Base-by-base conservation (phyloP, 192 early-diverging fungal species). In the Mortierella hygrophila region DNA sequence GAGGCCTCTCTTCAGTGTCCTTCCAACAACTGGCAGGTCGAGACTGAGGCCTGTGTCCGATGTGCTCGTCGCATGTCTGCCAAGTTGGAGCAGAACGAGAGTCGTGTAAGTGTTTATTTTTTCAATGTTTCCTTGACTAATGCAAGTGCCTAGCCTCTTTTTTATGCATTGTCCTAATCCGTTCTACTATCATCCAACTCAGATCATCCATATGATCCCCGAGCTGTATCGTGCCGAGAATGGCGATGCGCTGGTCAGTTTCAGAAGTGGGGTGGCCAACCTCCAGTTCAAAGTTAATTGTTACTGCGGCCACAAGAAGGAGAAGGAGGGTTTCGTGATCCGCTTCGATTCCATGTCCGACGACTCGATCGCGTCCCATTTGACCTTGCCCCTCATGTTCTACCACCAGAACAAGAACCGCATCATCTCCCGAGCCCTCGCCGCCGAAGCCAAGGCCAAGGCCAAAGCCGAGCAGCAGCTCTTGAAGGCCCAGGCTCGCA, bases 371-470 rank as follows among this genome's bases (percentile, higher is more conserved):
- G 74, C 79, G 32, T 81, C 84, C 63, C 79, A 81, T 60, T 65
- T 78, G 18, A 78, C 84, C 13, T 38, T 72, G 26, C 84, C 84
- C 9, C 74, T 86, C 18, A 86, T 86, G 84, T 86, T 86, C 47
- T 86, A 86, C 40, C 84, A 86, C 70, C 79, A 86, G 35, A 86
- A 86, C 84, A 86, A 86, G 79, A 86, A 81, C 49, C 78, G 84
- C 29, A 74, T 86, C n/a, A 79, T 79, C 1, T 60, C 76, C 10
- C 78, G 84, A 18, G 83, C 78, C 10, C 52, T 72, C 3, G 75
- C 78, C 29, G 83, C 83, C 4, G 78, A 65, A 20, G 79, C 70
- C 75, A 86, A 78, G 72, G 79, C 84, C 7, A 71, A 81, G 60
- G 74, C 75, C 55, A 81, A 78, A 68, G 84, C 84, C 42, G 84